These are phyloP conservation scores for Russula compacta DNA, from an alignment of 768 basidiomycete species.

Conservation along the genomic window DNA sequence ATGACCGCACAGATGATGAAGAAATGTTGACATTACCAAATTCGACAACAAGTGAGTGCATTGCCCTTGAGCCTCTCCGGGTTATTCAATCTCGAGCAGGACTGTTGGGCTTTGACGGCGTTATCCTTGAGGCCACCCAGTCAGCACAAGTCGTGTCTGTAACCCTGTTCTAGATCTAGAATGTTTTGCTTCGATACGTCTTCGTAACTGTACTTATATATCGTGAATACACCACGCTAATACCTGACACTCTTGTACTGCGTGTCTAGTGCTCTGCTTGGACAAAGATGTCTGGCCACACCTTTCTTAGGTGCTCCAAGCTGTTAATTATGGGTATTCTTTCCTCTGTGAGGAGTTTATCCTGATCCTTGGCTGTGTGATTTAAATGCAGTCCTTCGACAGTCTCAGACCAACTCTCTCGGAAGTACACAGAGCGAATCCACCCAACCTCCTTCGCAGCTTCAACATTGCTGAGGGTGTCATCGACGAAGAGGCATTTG, in stretches of 20 bases:
- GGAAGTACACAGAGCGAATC: slow-evolving; percentile 69
- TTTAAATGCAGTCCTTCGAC: slow-evolving; percentile 55
- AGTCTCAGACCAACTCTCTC: slow-evolving; percentile 53
- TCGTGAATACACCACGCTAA: not conserved
- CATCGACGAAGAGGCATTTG: slow-evolving; percentile 74
- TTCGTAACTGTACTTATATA: slow-evolving; percentile 1
- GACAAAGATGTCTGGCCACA: slow-evolving; percentile 72
- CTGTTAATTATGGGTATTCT: slow-evolving; percentile 44
- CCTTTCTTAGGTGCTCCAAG: slow-evolving; percentile 55
- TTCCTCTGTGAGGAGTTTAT: slow-evolving; percentile 31
- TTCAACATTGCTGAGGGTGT: slow-evolving; percentile 59
- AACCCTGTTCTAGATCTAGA: slow-evolving; percentile 43
- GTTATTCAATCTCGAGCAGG: slow-evolving; percentile 27
- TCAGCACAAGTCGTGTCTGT: slow-evolving; percentile 70
- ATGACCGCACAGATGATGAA: slow-evolving; percentile 72
- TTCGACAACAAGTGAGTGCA: slow-evolving; percentile 53
- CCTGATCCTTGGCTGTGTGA: slow-evolving; percentile 33
- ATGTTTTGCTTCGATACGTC: slow-evolving; percentile 1
- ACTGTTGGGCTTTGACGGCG: slow-evolving; percentile 70
- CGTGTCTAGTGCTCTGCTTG: slow-evolving; percentile 17
- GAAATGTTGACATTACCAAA: slow-evolving; percentile 60
- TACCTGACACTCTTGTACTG: not conserved
- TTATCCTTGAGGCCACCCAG: slow-evolving; percentile 72
- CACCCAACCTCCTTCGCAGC: slow-evolving; percentile 60
- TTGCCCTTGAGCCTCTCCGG: not conserved